Evolutionary conservation across 768 basidiomycete genomes (phyloP), one percentile per base, ranked within the genome.

Genomic region (Hygrocybe punicea): DNA sequence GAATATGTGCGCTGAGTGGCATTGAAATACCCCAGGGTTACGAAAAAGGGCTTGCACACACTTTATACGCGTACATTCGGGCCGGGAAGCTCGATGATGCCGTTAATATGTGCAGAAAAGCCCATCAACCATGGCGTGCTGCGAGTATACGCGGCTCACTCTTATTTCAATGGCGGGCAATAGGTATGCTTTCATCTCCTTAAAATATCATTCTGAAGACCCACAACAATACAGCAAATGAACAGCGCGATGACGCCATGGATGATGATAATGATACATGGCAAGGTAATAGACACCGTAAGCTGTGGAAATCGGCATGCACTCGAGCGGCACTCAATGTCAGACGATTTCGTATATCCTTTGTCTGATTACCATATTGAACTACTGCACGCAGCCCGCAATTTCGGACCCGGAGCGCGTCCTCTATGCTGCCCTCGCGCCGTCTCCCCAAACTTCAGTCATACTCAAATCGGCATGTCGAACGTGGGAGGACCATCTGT

Each of bases 401-500:
- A 73, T 95, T 2, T 76, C 87, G 0, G 77, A 83, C 13, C 77
- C 85, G 37, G 93, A 98, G 69, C 86, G 93, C n/a, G 80, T 86
- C 1, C 75, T 98, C 0, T 95, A 93, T 62, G 95, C 94, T 0
- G 85, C 93, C 0, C 81, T 99, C 7, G 85, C 79, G 24, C 95
- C 86, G 33, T 87, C 79, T 11, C 82, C 78, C 46, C 85, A 80
- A 69, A 90, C 89, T 1, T 79, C 83, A 0, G 73, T 70, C 19
- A 71, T 87, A 33, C 81, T 93, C 34, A 85, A 88, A 60, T 79
- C 85, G 0, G 84, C 88, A 3, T 95, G 92, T 65, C 74, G 85
- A 34, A 88, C 90, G 19, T 98, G 96, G 95, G 91, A 95, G 65
- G 97, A 99, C 65, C 87, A 95, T 66, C 77, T 98, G 0, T 99